Evolutionary conservation across 2,329 filamentous ascomycete species (phyloP).

Genomic region (Acephala macrosclerotiorum): DNA sequence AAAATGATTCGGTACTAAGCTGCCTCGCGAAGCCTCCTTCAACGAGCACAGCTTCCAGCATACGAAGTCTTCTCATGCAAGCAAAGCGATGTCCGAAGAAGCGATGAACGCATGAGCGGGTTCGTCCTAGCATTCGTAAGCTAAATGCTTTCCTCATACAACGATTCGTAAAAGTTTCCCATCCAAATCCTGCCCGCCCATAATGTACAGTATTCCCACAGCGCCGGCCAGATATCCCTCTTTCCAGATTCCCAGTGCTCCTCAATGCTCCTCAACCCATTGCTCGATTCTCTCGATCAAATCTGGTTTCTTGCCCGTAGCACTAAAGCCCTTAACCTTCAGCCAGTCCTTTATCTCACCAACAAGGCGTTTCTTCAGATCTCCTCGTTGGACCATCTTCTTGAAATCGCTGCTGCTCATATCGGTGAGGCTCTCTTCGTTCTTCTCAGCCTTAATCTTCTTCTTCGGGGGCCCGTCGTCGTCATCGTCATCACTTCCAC

Average conservation of each 20-base stretch:
- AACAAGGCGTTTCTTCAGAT: slow-evolving; percentile 33
- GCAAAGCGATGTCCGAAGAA: neutral
- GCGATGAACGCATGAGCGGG: neutral
- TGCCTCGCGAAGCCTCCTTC: neutral
- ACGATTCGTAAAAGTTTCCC: neutral
- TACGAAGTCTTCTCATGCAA: too few relatives aligned
- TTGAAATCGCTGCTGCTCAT: slow-evolving; percentile 36
- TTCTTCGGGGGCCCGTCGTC: slow-evolving; percentile 26
- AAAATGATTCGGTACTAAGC: neutral
- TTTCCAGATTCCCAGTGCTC: slow-evolving; percentile 22
- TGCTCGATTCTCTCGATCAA: slow-evolving; percentile 37
- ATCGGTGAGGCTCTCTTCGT: slow-evolving; percentile 24
- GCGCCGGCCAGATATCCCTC: neutral
- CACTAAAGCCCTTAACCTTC: slow-evolving; percentile 31
- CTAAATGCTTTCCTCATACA: neutral
- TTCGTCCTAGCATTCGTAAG: neutral
- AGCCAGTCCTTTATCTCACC: slow-evolving; percentile 38
- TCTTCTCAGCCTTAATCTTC: slow-evolving; percentile 27
- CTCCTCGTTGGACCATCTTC: slow-evolving; percentile 24
- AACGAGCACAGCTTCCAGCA: too few relatives aligned
- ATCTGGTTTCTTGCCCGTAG: slow-evolving; percentile 39
- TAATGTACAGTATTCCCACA: slow-evolving; percentile 9
- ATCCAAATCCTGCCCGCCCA: slow-evolving; percentile 4
- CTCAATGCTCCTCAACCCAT: slow-evolving; percentile 36
- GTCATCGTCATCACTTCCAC: slow-evolving; percentile 50